Evolutionary conservation across 192 early-diverging fungal species (phyloP).

Genomic region (Linnemannia elongata): DNA sequence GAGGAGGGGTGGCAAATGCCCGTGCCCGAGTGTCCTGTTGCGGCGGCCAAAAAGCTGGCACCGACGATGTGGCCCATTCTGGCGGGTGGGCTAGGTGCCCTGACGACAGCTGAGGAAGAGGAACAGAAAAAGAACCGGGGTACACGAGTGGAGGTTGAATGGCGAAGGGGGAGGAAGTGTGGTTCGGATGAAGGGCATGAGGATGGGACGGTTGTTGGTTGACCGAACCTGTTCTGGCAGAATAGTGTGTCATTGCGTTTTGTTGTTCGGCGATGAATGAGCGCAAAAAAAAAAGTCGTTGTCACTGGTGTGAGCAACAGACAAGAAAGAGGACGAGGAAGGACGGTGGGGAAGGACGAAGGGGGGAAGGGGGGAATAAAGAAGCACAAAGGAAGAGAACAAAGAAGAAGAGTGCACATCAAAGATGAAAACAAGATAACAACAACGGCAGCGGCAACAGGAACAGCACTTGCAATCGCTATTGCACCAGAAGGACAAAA

Average conservation of each 20-base stretch:
- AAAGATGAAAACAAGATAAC: too few species aligned
- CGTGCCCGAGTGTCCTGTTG: neutral
- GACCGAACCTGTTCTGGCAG: neutral
- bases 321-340: neutral
- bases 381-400: neutral
- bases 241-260: neutral
- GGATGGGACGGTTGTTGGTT: constrained; percentile 4
- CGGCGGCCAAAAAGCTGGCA: neutral
- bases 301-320: neutral
- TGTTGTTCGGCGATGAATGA: neutral
- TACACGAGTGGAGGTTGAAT: neutral
- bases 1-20: neutral
- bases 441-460: too few species aligned
- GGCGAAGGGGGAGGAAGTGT: neutral
- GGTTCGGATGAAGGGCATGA: neutral
- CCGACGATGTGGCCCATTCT: neutral
- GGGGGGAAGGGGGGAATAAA: neutral
- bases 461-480: too few species aligned
- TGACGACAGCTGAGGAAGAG: neutral
- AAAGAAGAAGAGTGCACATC: too few species aligned
- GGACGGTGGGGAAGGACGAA: neutral
- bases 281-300: neutral
- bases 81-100: neutral
- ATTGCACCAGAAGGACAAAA: neutral
- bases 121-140: neutral